Evolutionary conservation across 1,284 basidiomycete genomes (phyloP), one percentile per base, ranked within the genome.

Genomic region (Apiotrichum brassicae): DNA sequence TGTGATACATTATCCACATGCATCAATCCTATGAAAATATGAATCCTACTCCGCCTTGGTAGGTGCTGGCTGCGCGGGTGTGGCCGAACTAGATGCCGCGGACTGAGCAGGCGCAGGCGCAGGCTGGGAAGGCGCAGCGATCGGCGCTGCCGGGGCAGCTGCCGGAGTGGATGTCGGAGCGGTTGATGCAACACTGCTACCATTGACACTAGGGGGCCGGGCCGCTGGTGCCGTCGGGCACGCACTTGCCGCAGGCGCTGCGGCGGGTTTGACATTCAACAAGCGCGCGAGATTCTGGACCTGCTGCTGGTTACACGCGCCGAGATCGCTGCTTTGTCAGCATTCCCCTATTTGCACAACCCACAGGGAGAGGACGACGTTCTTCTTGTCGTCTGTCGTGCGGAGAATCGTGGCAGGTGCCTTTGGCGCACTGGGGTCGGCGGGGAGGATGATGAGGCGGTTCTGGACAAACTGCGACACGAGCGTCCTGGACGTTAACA

Each of bases 381-480:
- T 43, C 46, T 66, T 65, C 46, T 57, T 54, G 38, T 68, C 65
- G n/a, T 66, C 65, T 11, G 55, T 55, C n/a, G 60, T 59, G 6
- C 54, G 51, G 25, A 63, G 32, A 8, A 68, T 53, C 5, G 55
- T 61, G 8, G 58, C 65, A 0, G 64, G 63, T 18, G 64, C 46
- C 49, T 62, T 62, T 3, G 58, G 57, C n/a, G 49, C 48, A 16
- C 38, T 46, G 0, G 60, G 51, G 16, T 53, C 54, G 3, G 57
- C 40, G 2, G 60, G 57, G 12, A 61, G 32, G 42, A 56, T 42
- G 18, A 68, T 43, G 37, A 58, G 46, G 6, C 46, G 33, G n/a
- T 46, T 48, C 14, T 41, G 37, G 3, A 52, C 54, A 28, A 52
- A 53, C 14, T 52, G 50, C 6, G 51, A 46, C 20, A 56, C 35